Evolutionary conservation across 176 grass and related monocot species (phyloP), one percentile per base, ranked within the genome.

Genomic region (Neostapfia colusana): DNA sequence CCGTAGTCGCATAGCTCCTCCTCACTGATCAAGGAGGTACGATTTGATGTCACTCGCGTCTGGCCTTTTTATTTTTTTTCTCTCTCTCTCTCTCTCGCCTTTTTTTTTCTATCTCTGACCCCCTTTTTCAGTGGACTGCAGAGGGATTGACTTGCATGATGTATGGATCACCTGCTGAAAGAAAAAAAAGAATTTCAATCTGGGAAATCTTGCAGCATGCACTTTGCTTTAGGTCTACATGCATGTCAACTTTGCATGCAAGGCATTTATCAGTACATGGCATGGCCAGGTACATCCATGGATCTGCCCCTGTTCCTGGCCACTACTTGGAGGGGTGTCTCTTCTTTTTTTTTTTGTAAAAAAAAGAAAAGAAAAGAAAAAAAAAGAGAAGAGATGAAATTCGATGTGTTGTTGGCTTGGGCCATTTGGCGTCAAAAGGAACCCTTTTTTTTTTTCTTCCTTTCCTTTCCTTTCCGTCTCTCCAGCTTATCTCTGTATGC

Each of bases 251-350:
- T 55, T 70, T 54, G 23, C 23, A 27, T 34, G 4, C 48, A 53
- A 6, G 16, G 31, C 56, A 24, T 31, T 16, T 10, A 26, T 18
- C 9, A 44, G 51, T 62, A 25, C 56, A 61, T 53, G 80, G 54
- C 56, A 61, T 53, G 80, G 54, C 69, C 75, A 88, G 63, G 65
- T 79, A 63, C 80, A 88, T 69, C 41, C 80, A 74, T 77, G 85
- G 59, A 73, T 69, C 69, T 31, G 63, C 4, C 25, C 75, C 62
- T 61, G 80, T 88, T 88, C 75, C 35, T 35, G 67, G 73, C 67
- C 46, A n/a, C n/a, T n/a, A 70, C 23, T 48, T 70, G 37, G 37
- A 10, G 43, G 43, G 43, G 43, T 45, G 11, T 45, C 5, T 6
- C 35, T 11, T 51, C 12, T 45, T 38, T 18, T n/a, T 75, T 35